Conservation (phyloP, 495 filamentous ascomycete genomes). For the Podospora sp. region DNA sequence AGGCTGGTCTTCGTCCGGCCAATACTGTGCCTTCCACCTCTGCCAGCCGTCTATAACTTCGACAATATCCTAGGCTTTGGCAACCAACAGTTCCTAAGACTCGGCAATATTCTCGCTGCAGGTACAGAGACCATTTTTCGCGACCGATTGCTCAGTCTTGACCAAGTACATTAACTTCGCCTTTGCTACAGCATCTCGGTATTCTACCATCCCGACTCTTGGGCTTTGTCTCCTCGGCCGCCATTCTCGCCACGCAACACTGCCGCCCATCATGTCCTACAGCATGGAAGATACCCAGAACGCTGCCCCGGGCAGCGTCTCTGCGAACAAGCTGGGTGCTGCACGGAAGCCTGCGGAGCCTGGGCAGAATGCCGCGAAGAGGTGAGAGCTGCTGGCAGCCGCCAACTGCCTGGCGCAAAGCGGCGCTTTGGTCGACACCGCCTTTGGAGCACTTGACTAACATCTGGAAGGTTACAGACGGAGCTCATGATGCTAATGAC, state of each 20-base stretch:
- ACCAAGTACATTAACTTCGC: slow-evolving; percentile 29
- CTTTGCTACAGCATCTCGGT: slow-evolving; percentile 18
- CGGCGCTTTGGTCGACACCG: background rate
- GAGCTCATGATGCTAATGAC: slow-evolving; percentile 99
- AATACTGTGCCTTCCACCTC: slow-evolving; percentile 20
- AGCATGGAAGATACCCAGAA: slow-evolving; percentile 73
- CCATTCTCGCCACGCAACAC: background rate
- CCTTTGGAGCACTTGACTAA: slow-evolving; percentile 9
- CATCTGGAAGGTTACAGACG: slow-evolving; percentile 75
- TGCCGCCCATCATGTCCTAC: slow-evolving; percentile 58
- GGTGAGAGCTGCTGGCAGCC: slow-evolving; percentile 51
- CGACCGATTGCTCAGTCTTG: background rate
- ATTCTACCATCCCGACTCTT: slow-evolving; percentile 14
- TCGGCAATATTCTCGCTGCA: slow-evolving; percentile 25
- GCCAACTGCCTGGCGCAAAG: background rate
- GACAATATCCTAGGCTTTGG: slow-evolving; percentile 4
- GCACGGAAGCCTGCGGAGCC: slow-evolving; percentile 57
- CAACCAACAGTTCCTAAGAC: slow-evolving; percentile 25
- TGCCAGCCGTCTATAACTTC: slow-evolving; percentile 2
- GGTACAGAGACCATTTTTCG: slow-evolving; percentile 20
- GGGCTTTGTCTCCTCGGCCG: slow-evolving; percentile 12
- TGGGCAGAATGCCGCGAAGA: slow-evolving; percentile 77
- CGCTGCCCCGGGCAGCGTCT: slow-evolving; percentile 61
- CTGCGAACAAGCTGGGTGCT: slow-evolving; percentile 60
- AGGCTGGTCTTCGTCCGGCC: background rate